Evolutionary conservation across 1,284 basidiomycete species (phyloP).

Genomic region (Pseudozyma thailandica): DNA sequence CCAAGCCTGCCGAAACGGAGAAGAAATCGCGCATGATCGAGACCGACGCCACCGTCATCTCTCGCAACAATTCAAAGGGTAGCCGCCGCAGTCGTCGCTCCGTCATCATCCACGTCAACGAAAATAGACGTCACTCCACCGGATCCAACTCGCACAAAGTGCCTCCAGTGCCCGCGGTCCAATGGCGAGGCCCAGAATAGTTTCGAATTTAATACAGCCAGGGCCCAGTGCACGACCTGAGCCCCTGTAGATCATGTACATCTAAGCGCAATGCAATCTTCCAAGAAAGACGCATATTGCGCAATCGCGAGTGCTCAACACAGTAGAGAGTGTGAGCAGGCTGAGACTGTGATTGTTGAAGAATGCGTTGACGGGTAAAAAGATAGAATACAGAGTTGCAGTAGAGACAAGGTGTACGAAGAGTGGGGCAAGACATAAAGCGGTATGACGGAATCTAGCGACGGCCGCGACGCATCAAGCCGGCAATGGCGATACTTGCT

Average conservation of each 20-base stretch:
- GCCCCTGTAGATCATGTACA: neutral
- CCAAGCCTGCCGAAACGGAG: slow-evolving; percentile 4
- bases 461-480: slow-evolving; percentile 71
- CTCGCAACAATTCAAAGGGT: slow-evolving; percentile 36
- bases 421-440: neutral
- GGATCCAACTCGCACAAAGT: slow-evolving; percentile 2
- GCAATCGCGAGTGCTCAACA: neutral
- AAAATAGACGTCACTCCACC: slow-evolving; percentile 17
- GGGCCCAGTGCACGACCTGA: neutral
- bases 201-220: neutral
- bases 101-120: slow-evolving; percentile 36
- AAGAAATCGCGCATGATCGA: slow-evolving; percentile 32
- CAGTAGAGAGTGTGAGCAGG: neutral
- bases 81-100: slow-evolving; percentile 25
- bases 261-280: too few species aligned
- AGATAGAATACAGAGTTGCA: slow-evolving; percentile 20
- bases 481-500: slow-evolving; percentile 82
- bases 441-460: slow-evolving; percentile 14
- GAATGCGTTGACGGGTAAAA: neutral
- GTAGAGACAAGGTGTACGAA: neutral
- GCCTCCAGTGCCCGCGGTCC: slow-evolving; percentile 37
- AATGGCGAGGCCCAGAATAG: slow-evolving; percentile 22
- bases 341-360: neutral
- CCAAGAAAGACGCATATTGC: too few species aligned
- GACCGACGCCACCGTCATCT: slow-evolving; percentile 11